Evolutionary conservation across 345 rosid genomes (phyloP).

Genomic region (Aethionema arabicum): DNA sequence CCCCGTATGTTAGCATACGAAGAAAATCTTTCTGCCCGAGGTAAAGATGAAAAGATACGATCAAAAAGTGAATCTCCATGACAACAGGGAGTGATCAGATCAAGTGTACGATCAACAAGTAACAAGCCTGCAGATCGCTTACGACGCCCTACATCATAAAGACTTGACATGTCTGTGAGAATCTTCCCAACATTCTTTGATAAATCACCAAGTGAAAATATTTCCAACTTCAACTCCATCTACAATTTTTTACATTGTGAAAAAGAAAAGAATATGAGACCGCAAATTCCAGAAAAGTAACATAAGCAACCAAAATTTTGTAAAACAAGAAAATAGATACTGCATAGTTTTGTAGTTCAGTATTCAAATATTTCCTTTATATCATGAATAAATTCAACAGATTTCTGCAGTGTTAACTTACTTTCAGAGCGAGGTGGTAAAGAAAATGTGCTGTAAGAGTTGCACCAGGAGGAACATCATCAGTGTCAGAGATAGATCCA

Average conservation of each 20-base stretch:
- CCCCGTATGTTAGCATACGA: slow-evolving; percentile 39
- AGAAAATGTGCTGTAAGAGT: slow-evolving; percentile 89
- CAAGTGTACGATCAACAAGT: slow-evolving; percentile 88
- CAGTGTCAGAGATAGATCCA: slow-evolving; percentile 57
- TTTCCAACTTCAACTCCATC: slow-evolving; percentile 98
- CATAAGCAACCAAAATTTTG: slow-evolving; percentile 11
- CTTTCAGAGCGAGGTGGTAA: slow-evolving; percentile 88
- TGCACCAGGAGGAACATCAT: slow-evolving; percentile 84
- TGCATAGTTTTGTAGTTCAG: background rate
- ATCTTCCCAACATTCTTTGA: slow-evolving; percentile 91
- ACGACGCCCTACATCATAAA: slow-evolving; percentile 95
- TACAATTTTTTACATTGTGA: slow-evolving; percentile 35
- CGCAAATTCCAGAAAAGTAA: slow-evolving; percentile 25
- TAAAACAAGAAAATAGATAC: slow-evolving; percentile 4
- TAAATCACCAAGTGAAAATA: slow-evolving; percentile 85
- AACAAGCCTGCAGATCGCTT: slow-evolving; percentile 86
- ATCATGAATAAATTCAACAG: slow-evolving; percentile 46
- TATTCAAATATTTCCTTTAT: slow-evolving; percentile 59
- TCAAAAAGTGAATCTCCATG: slow-evolving; percentile 93
- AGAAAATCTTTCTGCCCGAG: slow-evolving; percentile 60
- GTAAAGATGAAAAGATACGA: slow-evolving; percentile 75
- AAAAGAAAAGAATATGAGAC: slow-evolving; percentile 34
- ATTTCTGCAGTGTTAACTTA: slow-evolving; percentile 31
- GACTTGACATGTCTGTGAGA: slow-evolving; percentile 96
- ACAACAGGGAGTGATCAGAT: slow-evolving; percentile 89